Conservation (phyloP, 306 rosid genomes). For the Cercis canadensis region DNA sequence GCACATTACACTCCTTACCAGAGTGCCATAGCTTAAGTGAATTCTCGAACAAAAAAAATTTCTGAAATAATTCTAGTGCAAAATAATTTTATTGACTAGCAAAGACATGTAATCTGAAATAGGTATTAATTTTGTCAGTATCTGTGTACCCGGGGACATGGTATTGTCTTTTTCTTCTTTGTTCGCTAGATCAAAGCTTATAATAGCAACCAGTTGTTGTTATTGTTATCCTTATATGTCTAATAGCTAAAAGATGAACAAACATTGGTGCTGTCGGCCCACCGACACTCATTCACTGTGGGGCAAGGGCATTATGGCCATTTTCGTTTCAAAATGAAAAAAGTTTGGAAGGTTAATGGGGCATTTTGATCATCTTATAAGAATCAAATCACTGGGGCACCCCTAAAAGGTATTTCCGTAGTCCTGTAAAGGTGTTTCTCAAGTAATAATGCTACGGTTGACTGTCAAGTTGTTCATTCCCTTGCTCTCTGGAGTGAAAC, state of each 20-base stretch:
- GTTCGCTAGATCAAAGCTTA: conserved; percentile 39
- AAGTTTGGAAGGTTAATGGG: conserved; percentile 32
- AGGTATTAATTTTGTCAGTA: conserved; percentile 50
- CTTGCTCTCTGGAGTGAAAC: conserved; percentile 16
- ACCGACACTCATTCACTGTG: conserved; percentile 70
- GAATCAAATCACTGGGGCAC: conserved; percentile 55
- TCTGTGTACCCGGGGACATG: conserved; percentile 44
- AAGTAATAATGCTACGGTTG: conserved; percentile 45
- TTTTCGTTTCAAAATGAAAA: conserved; percentile 23
- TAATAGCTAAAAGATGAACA: conserved; percentile 23
- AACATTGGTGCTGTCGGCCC: conserved; percentile 53
- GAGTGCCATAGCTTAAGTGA: neutral
- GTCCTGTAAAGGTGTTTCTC: conserved; percentile 57
- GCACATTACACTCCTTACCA: too few relatives aligned
- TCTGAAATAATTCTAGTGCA: conserved; percentile 6
- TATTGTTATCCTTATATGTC: conserved; percentile 31
- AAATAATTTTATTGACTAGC: conserved; percentile 38
- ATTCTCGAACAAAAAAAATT: conserved; percentile 5
- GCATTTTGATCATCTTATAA: conserved; percentile 21
- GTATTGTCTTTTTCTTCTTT: conserved; percentile 47
- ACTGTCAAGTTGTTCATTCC: conserved; percentile 29
- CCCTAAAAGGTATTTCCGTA: conserved; percentile 50
- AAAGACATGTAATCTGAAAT: conserved; percentile 28
- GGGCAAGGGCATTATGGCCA: conserved; percentile 50
- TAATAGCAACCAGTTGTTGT: conserved; percentile 39